Conservation (phyloP, 495 filamentous ascomycete species). For the Friedmanniomyces endolithicus region DNA sequence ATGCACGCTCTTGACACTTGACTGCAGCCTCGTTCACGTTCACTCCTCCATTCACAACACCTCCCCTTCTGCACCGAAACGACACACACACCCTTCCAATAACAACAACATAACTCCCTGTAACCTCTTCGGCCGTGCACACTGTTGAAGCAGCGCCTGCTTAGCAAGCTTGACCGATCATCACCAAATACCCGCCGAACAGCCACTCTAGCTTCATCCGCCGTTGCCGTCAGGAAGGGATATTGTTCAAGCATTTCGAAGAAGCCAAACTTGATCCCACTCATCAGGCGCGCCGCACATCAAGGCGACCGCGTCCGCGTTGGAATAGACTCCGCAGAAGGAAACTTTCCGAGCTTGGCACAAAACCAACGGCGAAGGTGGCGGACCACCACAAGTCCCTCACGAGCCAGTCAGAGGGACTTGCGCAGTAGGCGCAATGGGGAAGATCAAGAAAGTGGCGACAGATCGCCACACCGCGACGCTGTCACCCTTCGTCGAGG, state of each 20-base stretch:
- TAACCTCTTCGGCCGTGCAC: neutral
- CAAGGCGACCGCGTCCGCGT: neutral
- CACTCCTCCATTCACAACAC: too few relatives aligned
- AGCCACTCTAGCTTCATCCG: neutral
- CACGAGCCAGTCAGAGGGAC: neutral
- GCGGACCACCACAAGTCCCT: neutral
- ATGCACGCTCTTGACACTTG: too few relatives aligned
- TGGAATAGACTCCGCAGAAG: neutral
- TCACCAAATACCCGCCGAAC: neutral
- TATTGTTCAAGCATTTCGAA: neutral
- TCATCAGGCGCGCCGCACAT: neutral
- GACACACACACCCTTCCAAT: neutral
- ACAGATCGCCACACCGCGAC: constrained; percentile 88
- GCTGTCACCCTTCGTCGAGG: constrained; percentile 70
- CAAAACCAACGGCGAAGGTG: neutral
- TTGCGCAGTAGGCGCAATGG: constrained; percentile 43
- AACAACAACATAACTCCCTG: neutral
- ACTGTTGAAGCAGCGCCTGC: neutral
- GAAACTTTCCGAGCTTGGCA: neutral
- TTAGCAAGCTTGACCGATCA: neutral
- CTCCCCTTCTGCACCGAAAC: too few relatives aligned
- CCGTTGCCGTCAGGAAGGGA: neutral
- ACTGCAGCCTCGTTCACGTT: too few relatives aligned
- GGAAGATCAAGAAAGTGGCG: constrained; percentile 93
- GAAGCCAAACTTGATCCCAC: neutral